phyloP scores from a whole-genome alignment of 208 protist genomes.

The Acanthamoeba comandoni region DNA sequence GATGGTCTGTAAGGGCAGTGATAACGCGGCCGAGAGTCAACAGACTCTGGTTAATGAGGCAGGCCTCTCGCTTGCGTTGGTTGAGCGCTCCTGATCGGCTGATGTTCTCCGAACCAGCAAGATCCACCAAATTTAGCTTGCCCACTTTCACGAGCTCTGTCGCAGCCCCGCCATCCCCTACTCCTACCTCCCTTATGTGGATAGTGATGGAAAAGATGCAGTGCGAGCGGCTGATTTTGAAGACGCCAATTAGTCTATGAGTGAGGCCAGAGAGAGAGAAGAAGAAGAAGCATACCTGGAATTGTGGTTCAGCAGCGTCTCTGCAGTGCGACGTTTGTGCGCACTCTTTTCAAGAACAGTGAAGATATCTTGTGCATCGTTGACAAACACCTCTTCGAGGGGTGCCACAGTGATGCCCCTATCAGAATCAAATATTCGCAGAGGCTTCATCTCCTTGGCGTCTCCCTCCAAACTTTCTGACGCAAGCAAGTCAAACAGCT shows the following conservation, averaged over 20 bases:
- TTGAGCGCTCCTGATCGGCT: conserved; percentile 87
- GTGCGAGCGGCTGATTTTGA: conserved; percentile 92
- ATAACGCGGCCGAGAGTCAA: conserved; percentile 88
- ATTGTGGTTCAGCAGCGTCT: conserved; percentile 20
- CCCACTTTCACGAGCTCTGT: not conserved
- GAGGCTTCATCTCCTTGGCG: not conserved
- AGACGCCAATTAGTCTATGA: conserved; percentile 87
- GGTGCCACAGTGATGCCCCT: conserved; percentile 21
- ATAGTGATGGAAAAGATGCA: conserved; percentile 93
- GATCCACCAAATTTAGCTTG: conserved; percentile 90
- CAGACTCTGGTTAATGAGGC: conserved; percentile 89
- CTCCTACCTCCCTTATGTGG: conserved; percentile 5
- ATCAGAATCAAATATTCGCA: conserved; percentile 76
- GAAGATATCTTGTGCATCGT: conserved; percentile 66
- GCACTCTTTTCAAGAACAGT: conserved; percentile 51
- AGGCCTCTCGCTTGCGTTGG: conserved; percentile 83
- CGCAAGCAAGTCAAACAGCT: conserved; percentile 81
- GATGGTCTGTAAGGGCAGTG: conserved; percentile 84
- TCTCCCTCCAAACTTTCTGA: not conserved
- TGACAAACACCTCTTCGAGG: conserved; percentile 20
- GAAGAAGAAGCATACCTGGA: conserved; percentile 15
- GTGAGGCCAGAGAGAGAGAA: not conserved
- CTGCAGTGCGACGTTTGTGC: conserved; percentile 75
- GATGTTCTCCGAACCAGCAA: conserved; percentile 87
- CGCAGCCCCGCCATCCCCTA: too few species aligned